Base-by-base conservation (phyloP, 176 grass and related monocot species). In the Triticum dicoccoides region DNA sequence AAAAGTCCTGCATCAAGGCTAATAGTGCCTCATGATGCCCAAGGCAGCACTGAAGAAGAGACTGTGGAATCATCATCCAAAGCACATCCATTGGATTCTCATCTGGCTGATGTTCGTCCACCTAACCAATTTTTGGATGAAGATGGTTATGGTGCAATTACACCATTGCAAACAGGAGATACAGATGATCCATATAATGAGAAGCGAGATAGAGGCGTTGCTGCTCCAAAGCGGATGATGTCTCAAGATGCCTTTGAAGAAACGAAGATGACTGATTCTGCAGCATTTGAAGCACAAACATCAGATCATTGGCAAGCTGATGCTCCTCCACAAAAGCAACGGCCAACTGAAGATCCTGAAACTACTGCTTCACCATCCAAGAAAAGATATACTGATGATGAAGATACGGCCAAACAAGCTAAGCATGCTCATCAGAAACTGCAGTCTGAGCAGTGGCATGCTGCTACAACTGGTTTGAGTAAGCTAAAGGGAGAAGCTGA, bases 401-500 rank as follows among this genome's bases (percentile, higher is more conserved):
- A 84, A 73, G 74, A 84, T 33, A 14, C 35, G 63, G 69, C 51
- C 33, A 59, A 77, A 73, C 44, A 82, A 77, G 47, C 45, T 68
- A 82, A 78, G 39, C 12, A 76, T 61, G 65, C 11, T 23, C 54
- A 63, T 45, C 77, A 63, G 21, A 73, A 39, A 41, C 78, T 38
- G 69, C 78, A 74, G 69, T 23, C 79, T 65, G 41, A 82, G 69
- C 9, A 81, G 21, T 81, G 78, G 85, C 58, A 87, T 73, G 15
- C 38, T 64, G 42, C 78, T 66, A 20, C 13, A 87, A 17, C 86
- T 76, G 79, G 69, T 32, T 73, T 75, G 45, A 75, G 32, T 6
- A 44, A 79, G 30, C 73, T 84, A 64, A 78, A 84, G 52, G 81
- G 58, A 73, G 81, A 64, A 79, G 11, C 66, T 72, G 87, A 80